Percentiles rank a stretch among this genome's conserved stretches.
Evolutionary conservation across 768 basidiomycete genomes (phyloP).

Genomic region (Terana coerulea): DNA sequence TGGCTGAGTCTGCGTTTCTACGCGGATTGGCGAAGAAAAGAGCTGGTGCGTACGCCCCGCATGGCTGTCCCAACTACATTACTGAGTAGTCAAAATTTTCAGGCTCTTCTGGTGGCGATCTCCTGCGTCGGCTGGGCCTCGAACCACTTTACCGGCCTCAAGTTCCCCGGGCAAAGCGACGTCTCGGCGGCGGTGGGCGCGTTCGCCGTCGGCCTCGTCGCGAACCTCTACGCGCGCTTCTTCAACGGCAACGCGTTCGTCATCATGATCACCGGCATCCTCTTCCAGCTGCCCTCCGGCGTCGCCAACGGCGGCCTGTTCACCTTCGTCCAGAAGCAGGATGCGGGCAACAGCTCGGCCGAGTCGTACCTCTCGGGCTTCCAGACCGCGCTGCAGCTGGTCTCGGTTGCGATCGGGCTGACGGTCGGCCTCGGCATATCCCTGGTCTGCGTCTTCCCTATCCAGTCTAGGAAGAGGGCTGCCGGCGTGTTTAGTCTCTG

Average conservation of each 20-base stretch:
- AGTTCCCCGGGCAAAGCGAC: constrained; percentile 67
- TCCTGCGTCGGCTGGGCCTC: constrained; percentile 73
- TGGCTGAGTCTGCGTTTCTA: constrained; percentile 65
- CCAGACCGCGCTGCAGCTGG: constrained; percentile 69
- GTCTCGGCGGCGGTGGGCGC: constrained; percentile 78
- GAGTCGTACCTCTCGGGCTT: constrained; percentile 67
- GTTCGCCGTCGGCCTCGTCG: constrained; percentile 75
- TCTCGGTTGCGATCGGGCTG: constrained; percentile 74
- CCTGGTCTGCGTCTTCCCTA: constrained; percentile 61
- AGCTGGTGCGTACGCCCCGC: constrained; percentile 42
- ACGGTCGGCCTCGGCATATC: constrained; percentile 77
- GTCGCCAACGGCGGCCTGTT: constrained; percentile 78
- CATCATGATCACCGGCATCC: constrained; percentile 79
- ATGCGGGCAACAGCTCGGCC: constrained; percentile 40
- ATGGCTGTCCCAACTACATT: too few relatives aligned
- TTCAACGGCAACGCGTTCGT: constrained; percentile 75
- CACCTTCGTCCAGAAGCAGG: constrained; percentile 56
- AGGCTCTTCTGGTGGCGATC: constrained; percentile 54
- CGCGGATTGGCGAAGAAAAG: constrained; percentile 52
- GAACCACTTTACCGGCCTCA: constrained; percentile 64
- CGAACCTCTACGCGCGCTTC: constrained; percentile 75
- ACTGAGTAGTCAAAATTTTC: not conserved
- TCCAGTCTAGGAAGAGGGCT: constrained; percentile 53
- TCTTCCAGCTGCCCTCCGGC: constrained; percentile 84
- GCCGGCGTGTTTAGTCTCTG: constrained; percentile 62